Conservation (phyloP, 2,329 filamentous ascomycete species). For the Xylaria arbuscula region DNA sequence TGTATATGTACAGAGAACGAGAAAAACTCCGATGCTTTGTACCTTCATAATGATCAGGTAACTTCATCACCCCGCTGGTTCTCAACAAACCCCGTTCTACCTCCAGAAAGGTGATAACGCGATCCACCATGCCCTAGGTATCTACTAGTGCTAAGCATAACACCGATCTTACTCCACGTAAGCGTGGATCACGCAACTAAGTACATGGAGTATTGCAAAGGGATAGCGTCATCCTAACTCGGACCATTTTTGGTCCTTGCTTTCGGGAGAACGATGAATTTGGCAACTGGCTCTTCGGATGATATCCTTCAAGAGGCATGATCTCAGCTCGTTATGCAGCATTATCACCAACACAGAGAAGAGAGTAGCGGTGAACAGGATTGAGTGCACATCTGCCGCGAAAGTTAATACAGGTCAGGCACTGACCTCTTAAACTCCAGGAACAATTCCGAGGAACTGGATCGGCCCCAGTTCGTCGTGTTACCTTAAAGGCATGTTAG, state of each 20-base stretch:
- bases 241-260: not conserved
- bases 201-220: constrained; percentile 4
- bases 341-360: not conserved
- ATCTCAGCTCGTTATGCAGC: not conserved
- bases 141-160: constrained; percentile 1
- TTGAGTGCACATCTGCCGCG: not conserved
- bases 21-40: not conserved
- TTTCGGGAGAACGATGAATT: not conserved
- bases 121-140: not conserved
- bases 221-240: constrained; percentile 1
- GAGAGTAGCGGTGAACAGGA: constrained; percentile 10
- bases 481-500: not conserved
- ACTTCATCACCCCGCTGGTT: not conserved
- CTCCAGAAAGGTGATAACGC: not conserved
- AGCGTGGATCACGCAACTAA: not conserved
- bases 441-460: constrained; percentile 28
- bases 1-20: constrained; percentile 1
- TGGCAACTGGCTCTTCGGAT: not conserved
- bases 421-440: constrained; percentile 10
- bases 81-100: not conserved
- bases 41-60: not conserved
- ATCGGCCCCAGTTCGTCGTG: constrained; percentile 10
- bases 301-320: not conserved
- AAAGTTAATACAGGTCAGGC: constrained; percentile 8
- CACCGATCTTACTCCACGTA: constrained; percentile 2